Evolutionary conservation across 768 basidiomycete genomes (phyloP), one percentile per base, ranked within the genome.

Genomic region (Collybia mongolica): DNA sequence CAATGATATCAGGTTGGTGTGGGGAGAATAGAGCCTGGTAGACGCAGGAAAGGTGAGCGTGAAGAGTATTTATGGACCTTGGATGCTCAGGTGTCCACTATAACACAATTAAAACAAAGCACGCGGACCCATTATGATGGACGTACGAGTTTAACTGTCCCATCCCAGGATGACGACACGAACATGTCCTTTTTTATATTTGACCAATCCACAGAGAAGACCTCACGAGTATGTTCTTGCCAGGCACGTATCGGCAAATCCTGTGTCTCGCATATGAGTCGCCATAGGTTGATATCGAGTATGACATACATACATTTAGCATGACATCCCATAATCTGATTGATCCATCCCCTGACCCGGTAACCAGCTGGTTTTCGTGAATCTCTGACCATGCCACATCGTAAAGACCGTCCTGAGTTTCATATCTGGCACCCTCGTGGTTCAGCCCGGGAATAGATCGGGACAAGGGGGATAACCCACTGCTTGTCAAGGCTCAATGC

Each of bases 351-450:
- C 93, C 96, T 7, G 91, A 93, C 0, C 83, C 89, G 1, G 92
- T 84, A 2, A 90, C 86, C 32, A 98, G 69, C 63, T 98, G 96
- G 62, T 96, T 93, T 71, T 96, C 94, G 67, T 97, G 92, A 26
- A 84, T 68, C 70, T 98, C 96, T 29, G 91, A 94, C 95, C 95
- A 98, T 0, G 95, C 93, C 42, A 93, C 72, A 61, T 95, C 93
- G 65, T 88, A 95, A 6, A 95, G 68, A 0, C 88, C 90, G 61
- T 96, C 94, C 65, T 93, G 91, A 0, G 92, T 85, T 64, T 94
- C 92, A 59, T 86, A 96, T 54, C 91, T 94, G 62, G 55, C 47
- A 23, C 41, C 56, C 58, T 67, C 49, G 57, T 53, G 55, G 40
- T 62, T 68, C 53, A 65, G 60, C 49, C 53, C 46, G 48, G 32